Percentiles rank a stretch among this genome's conserved stretches.
phyloP scores from a whole-genome alignment of 306 rosid species.

The Pyrus bretschneideri region DNA sequence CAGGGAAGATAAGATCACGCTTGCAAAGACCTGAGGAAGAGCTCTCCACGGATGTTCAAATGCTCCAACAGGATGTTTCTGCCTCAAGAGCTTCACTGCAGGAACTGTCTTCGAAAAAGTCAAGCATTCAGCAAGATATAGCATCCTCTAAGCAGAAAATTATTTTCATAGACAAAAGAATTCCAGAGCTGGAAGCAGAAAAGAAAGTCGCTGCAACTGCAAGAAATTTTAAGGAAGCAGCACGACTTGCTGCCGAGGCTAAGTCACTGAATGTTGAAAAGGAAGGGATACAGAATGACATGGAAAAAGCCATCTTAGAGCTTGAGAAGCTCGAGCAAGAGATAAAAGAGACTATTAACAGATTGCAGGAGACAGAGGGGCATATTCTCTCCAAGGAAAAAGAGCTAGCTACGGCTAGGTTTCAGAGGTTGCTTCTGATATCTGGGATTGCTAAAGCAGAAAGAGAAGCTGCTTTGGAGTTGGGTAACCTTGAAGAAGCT shows the following conservation, averaged over 20 bases:
- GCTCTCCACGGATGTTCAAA: constrained; percentile 55
- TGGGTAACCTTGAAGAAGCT: constrained; percentile 71
- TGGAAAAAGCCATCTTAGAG: constrained; percentile 36
- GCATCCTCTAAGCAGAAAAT: constrained; percentile 63
- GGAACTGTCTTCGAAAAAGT: constrained; percentile 77
- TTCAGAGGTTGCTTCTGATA: constrained; percentile 56
- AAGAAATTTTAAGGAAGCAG: constrained; percentile 85
- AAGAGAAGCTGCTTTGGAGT: constrained; percentile 53
- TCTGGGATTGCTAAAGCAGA: constrained; percentile 67
- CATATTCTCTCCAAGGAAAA: constrained; percentile 56
- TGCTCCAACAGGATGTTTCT: constrained; percentile 51
- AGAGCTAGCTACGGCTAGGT: constrained; percentile 66
- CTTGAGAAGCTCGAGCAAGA: constrained; percentile 66
- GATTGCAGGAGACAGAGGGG: constrained; percentile 58
- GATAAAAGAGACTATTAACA: constrained; percentile 41
- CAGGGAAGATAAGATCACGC: constrained; percentile 54
- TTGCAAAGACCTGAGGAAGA: constrained; percentile 61
- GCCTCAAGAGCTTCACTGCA: constrained; percentile 66
- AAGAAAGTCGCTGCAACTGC: constrained; percentile 76
- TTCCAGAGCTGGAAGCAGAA: constrained; percentile 82
- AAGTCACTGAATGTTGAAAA: constrained; percentile 57
- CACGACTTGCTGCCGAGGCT: constrained; percentile 68
- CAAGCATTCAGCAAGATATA: constrained; percentile 61
- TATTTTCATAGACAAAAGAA: constrained; percentile 63
- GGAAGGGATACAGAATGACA: constrained; percentile 44